These are phyloP conservation scores for Mycosphaerelloides madeirae DNA, from an alignment of 2,329 filamentous ascomycete genomes.

Conservation along the genomic window DNA sequence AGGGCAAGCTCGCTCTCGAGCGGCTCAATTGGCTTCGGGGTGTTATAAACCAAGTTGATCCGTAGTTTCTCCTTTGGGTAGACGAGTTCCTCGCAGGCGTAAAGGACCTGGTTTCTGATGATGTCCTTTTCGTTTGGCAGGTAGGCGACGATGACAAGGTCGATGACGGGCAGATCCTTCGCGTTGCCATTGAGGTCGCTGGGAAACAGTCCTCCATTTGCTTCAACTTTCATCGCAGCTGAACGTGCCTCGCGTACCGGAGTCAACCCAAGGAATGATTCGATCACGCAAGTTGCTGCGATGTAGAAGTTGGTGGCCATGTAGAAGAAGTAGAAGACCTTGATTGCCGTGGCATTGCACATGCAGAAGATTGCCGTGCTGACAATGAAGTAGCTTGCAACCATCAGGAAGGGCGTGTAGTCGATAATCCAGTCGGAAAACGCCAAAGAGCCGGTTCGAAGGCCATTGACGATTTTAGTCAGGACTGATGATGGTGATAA, in stretches of 20 bases:
- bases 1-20: slow-evolving; percentile 41
- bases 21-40: slow-evolving; percentile 43
- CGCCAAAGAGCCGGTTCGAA: slow-evolving; percentile 12
- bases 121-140: slow-evolving; percentile 50
- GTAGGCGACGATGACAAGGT: slow-evolving; percentile 48
- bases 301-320: slow-evolving; percentile 33
- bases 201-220: slow-evolving; percentile 19
- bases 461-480: slow-evolving; percentile 8
- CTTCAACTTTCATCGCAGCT: slow-evolving; percentile 27
- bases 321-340: slow-evolving; percentile 32
- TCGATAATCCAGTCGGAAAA: slow-evolving; percentile 30
- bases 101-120: slow-evolving; percentile 45
- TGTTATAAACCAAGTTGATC: slow-evolving; percentile 49
- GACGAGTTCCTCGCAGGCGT: slow-evolving; percentile 44
- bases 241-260: slow-evolving; percentile 27
- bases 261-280: slow-evolving; percentile 30
- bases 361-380: slow-evolving; percentile 29
- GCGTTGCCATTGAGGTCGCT: slow-evolving; percentile 24
- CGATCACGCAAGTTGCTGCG: slow-evolving; percentile 24
- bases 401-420: slow-evolving; percentile 28
- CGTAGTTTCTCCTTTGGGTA: slow-evolving; percentile 46
- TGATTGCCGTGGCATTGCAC: slow-evolving; percentile 24
- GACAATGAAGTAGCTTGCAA: slow-evolving; percentile 28
- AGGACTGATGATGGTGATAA: slow-evolving; percentile 12
- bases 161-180: slow-evolving; percentile 39